Base-by-base conservation (phyloP, 257 asterid species). In the Forsythia viridissima region DNA sequence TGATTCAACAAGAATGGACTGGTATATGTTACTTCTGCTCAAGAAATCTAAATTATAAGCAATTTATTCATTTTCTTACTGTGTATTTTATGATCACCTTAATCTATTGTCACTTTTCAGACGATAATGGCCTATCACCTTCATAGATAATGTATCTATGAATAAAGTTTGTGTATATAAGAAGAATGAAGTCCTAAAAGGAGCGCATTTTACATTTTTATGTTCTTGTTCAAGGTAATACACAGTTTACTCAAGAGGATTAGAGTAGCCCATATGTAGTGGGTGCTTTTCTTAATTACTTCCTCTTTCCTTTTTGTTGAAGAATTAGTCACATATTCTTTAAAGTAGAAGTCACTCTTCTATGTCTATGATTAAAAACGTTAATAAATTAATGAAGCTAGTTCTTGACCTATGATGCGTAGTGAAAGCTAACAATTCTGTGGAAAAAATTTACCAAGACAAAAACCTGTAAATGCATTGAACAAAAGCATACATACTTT, bases 21-120 rank as follows among this genome's bases (percentile, higher is more conserved):
- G 63, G 16, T 4, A 13, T 59, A 41, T 69, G 69, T 63, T 69
- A 16, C 44, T 67, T 41, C 20, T n/a, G 46, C 18, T 51, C 59
- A 57, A 21, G 69, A 18, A 36, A 6, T 80, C 16, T 48, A 75
- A 78, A 77, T 71, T 77, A 46, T 77, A 76, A 20, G 43, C 75
- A 71, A 81, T 20, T 82, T 80, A 72, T 80, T 51, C 41, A 71
- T 13, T 68, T 37, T 66, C 37, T 24, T 24, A 24, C 0, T 42
- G 4, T 16, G 7, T 48, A 48, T 48, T 36, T 21, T 69, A 20
- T 30, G 44, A 73, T 51, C 71, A 2, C 15, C 52, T 67, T 55
- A 77, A 76, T 11, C 76, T 80, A 68, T 37, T 68, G 34, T 38
- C 38, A 57, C 63, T 61, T 61, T 71, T 36, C 38, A 48, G 30